These are phyloP conservation scores for Dittrichia graveolens DNA, from an alignment of 129 eudicot genomes.

Conservation along the genomic window DNA sequence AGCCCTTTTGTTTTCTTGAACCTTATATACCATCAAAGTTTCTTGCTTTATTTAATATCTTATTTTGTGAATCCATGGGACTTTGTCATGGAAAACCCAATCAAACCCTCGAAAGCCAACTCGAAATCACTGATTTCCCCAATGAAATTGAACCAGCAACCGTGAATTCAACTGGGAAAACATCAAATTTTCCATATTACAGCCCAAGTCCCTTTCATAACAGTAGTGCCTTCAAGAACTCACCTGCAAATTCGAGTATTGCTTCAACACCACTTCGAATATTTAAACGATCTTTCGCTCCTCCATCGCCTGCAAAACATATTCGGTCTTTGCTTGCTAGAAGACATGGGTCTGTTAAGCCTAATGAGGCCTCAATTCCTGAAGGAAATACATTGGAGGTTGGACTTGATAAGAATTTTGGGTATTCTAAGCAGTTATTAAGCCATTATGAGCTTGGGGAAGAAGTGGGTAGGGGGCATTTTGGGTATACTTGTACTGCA, in stretches of 20 bases:
- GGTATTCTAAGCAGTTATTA: conserved; percentile 73
- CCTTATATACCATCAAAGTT: neutral
- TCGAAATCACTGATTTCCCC: conserved; percentile 48
- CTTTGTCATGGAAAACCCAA: conserved; percentile 97
- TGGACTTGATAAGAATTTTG: conserved; percentile 91
- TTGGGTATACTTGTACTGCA: conserved; percentile 91
- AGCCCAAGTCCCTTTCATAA: conserved; percentile 95
- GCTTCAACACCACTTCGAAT: conserved; percentile 82
- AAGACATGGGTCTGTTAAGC: conserved; percentile 92
- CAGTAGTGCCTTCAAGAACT: conserved; percentile 68
- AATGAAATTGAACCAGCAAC: conserved; percentile 44
- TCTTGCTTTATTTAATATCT: conserved; percentile 12
- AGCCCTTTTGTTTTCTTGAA: conserved; percentile 30
- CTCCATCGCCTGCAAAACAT: conserved; percentile 98
- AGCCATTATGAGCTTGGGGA: conserved; percentile 84
- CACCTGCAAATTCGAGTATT: conserved; percentile 89
- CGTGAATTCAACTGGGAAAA: conserved; percentile 57
- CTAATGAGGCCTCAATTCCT: conserved; percentile 89
- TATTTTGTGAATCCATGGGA: conserved; percentile 76
- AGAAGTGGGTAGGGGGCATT: conserved; percentile 97
- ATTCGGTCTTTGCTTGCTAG: conserved; percentile 87
- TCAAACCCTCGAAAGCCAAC: conserved; percentile 55
- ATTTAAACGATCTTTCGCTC: conserved; percentile 86
- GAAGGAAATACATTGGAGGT: conserved; percentile 84
- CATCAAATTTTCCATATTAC: conserved; percentile 79